Conservation (phyloP, 306 rosid species). For the Cucumis melo region DNA sequence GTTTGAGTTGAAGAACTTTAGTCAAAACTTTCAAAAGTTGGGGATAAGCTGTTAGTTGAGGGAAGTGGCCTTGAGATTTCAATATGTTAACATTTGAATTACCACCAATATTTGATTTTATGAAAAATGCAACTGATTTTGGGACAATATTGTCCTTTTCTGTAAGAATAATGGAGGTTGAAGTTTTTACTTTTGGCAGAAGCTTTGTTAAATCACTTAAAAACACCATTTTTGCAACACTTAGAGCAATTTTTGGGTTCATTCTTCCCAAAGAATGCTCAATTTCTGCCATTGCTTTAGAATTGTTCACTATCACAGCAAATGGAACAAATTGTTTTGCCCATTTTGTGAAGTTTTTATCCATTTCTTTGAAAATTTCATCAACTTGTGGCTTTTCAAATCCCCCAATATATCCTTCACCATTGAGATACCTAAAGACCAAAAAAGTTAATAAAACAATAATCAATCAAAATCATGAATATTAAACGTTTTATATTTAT, state of each 20-base stretch:
- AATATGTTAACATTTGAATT: conserved; percentile 20
- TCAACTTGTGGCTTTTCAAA: conserved; percentile 18
- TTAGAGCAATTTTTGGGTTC: conserved; percentile 26
- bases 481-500: background rate
- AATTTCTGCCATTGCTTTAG: conserved; percentile 17
- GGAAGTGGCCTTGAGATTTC: conserved; percentile 30
- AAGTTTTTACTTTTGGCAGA: conserved; percentile 23
- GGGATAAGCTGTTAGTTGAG: conserved; percentile 29
- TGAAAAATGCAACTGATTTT: conserved; percentile 21
- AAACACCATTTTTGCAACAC: conserved; percentile 25
- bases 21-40: conserved; percentile 19
- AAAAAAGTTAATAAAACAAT: background rate
- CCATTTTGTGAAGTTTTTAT: conserved; percentile 19
- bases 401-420: conserved; percentile 22
- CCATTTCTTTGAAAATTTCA: conserved; percentile 16
- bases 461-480: background rate
- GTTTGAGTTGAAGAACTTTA: background rate
- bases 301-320: conserved; percentile 12
- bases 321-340: conserved; percentile 17
- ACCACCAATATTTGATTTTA: conserved; percentile 18
- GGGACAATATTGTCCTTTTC: conserved; percentile 21
- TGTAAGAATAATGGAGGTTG: conserved; percentile 31
- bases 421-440: conserved; percentile 22
- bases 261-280: conserved; percentile 24
- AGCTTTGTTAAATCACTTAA: conserved; percentile 23